phyloP scores from a whole-genome alignment of 306 rosid species.

The Malus asiatica region DNA sequence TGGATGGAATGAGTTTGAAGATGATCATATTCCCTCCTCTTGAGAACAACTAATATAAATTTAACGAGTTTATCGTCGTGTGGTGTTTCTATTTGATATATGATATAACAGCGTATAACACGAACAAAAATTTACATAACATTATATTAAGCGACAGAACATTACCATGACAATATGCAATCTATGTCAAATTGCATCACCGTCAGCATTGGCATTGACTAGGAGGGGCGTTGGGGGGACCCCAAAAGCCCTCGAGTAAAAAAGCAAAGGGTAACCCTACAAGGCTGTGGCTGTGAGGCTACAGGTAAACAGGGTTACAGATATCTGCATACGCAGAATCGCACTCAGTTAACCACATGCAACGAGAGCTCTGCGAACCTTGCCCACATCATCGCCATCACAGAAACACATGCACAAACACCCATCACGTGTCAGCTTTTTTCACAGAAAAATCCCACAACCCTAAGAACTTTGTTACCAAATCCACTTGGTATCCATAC shows the following conservation, averaged over 20 bases:
- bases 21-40: no score
- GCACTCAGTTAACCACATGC: conserved; percentile 2
- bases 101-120: no score
- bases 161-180: no score
- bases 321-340: conserved; percentile 12
- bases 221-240: neutral
- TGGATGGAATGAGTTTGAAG: no score
- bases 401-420: conserved; percentile 40
- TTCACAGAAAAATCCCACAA: neutral
- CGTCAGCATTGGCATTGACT: neutral
- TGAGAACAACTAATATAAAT: no score
- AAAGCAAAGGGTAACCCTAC: neutral
- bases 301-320: neutral
- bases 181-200: neutral
- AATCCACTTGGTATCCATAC: neutral
- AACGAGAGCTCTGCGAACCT: conserved; percentile 16
- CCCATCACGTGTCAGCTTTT: conserved; percentile 21
- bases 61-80: no score
- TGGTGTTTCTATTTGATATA: no score
- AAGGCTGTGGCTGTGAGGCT: neutral
- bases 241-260: neutral
- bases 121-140: no score
- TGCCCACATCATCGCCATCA: conserved; percentile 41
- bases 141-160: no score
- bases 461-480: neutral